These are phyloP conservation scores for Symbiodinium natans DNA, from an alignment of 73 alveolate species.

Conservation along the genomic window DNA sequence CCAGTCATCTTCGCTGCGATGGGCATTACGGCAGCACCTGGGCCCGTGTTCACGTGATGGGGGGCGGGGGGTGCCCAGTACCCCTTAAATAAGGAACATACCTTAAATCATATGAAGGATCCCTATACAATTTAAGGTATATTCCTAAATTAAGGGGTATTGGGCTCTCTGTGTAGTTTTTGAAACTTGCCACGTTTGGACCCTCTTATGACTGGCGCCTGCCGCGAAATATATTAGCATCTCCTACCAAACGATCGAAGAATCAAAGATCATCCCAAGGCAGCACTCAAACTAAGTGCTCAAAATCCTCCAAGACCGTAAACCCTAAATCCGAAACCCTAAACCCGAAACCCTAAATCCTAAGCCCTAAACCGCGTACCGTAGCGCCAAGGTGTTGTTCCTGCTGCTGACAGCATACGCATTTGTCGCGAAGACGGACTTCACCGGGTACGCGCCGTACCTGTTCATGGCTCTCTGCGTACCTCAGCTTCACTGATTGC, in stretches of 20 bases:
- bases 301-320: background rate
- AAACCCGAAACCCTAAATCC: no score
- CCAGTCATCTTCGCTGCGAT: constrained; percentile 8
- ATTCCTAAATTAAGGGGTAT: no score
- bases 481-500: background rate
- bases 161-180: no score
- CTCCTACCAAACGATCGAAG: no score
- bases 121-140: no score
- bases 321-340: background rate
- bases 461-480: constrained; percentile 17
- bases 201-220: no score
- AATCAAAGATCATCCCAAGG: no score
- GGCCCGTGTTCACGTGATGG: background rate
- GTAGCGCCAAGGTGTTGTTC: constrained; percentile 91
- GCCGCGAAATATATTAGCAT: no score
- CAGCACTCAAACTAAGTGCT: background rate
- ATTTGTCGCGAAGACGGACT: constrained; percentile 95
- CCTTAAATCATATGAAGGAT: no score
- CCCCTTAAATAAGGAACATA: no score
- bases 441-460: constrained; percentile 95
- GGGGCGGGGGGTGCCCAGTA: background rate
- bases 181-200: no score
- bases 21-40: constrained; percentile 36
- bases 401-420: constrained; percentile 96
- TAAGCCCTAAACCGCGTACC: no score